Percentiles rank a stretch among this genome's conserved stretches.
These are phyloP conservation scores for Nannochloropsis salina DNA, from an alignment of 108 stramenopile genomes.

Conservation along the genomic window DNA sequence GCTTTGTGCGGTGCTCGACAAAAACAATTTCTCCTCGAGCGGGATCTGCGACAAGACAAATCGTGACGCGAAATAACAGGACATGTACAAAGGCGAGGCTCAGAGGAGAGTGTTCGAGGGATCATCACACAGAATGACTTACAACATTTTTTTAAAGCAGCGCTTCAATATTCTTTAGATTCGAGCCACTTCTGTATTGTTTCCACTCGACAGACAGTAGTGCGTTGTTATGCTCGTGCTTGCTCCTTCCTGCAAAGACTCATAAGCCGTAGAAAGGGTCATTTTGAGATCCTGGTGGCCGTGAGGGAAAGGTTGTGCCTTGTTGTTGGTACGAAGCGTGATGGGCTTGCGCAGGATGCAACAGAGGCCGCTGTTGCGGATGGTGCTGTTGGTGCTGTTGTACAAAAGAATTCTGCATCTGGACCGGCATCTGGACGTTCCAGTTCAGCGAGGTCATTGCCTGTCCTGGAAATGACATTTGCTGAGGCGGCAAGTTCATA, in stretches of 20 bases:
- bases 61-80: neutral
- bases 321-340: no score
- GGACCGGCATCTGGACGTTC: neutral
- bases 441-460: neutral
- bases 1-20: constrained; percentile 1
- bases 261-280: neutral
- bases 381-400: neutral
- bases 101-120: no score
- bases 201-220: no score
- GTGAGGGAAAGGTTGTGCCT: no score
- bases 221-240: neutral
- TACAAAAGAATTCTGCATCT: neutral
- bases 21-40: neutral
- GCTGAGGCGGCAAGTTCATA: no score
- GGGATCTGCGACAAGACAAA: neutral
- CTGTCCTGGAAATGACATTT: no score
- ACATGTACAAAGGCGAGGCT: no score
- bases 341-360: neutral
- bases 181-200: no score
- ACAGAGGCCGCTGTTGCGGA: neutral
- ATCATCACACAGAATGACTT: no score
- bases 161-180: no score
- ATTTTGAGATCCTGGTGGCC: neutral
- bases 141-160: no score
- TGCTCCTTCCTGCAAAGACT: neutral